These are phyloP conservation scores for Zygotorulaspora mrakii DNA, from an alignment of 1,139 yeast genomes.

Conservation along the genomic window DNA sequence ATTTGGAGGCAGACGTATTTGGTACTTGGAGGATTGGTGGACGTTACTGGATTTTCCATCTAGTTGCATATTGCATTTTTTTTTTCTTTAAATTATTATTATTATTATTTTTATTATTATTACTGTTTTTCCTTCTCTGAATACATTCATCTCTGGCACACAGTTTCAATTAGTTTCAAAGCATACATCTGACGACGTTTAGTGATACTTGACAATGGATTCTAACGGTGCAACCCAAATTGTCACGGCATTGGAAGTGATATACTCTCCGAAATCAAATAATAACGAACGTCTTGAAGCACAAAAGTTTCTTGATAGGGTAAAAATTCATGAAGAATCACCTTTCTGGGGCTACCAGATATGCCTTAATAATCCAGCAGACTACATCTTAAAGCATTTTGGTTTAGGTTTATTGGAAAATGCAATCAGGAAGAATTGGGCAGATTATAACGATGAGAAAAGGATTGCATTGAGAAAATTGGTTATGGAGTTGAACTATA, in stretches of 20 bases:
- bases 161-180: no score
- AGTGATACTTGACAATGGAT: constrained; percentile 46
- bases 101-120: no score
- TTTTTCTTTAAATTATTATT: constrained; percentile 1
- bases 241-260: constrained; percentile 69
- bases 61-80: constrained; percentile 1
- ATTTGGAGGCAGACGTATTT: constrained; percentile 1
- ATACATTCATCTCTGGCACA: no score
- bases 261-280: constrained; percentile 68
- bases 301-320: constrained; percentile 67
- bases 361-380: constrained; percentile 60
- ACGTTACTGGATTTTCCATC: constrained; percentile 1
- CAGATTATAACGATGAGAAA: constrained; percentile 58
- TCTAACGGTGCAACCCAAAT: constrained; percentile 64
- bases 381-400: constrained; percentile 78
- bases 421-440: constrained; percentile 58
- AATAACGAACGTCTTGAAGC: constrained; percentile 66
- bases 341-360: constrained; percentile 92
- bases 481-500: constrained; percentile 72
- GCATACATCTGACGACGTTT: no score
- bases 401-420: constrained; percentile 79
- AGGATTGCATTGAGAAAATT: constrained; percentile 70
- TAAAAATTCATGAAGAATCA: constrained; percentile 74
- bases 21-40: background rate
- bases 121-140: no score